Percentiles rank a stretch among this genome's conserved stretches.
Conservation (phyloP, 441 rosid species). For the Croton setiger region DNA sequence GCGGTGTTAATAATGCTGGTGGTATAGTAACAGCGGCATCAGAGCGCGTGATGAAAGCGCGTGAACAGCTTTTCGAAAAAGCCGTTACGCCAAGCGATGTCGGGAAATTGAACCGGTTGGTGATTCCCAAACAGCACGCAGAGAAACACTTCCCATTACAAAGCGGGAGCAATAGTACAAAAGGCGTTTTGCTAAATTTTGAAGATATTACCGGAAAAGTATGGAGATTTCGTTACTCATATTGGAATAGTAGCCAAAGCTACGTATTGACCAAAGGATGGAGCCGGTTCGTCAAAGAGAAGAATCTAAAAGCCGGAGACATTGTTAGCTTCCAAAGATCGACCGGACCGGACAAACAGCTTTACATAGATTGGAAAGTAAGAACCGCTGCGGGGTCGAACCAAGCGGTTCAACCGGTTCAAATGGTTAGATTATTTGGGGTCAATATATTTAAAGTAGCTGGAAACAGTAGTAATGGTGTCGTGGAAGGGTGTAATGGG, state of each 20-base stretch:
- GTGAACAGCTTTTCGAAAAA: slow-evolving; percentile 78
- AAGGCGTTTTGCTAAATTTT: slow-evolving; percentile 68
- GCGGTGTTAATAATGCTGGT: background rate
- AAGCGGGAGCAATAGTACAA: slow-evolving; percentile 33
- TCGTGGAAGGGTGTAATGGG: slow-evolving; percentile 28
- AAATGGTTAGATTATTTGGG: slow-evolving; percentile 71
- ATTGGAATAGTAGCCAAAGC: slow-evolving; percentile 97
- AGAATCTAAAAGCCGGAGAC: slow-evolving; percentile 78
- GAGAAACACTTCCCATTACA: slow-evolving; percentile 83
- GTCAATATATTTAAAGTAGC: slow-evolving; percentile 64
- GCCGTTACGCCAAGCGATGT: slow-evolving; percentile 92
- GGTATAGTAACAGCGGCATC: background rate
- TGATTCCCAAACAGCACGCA: slow-evolving; percentile 89
- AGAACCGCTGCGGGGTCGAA: slow-evolving; percentile 33
- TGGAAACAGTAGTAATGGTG: slow-evolving; percentile 22
- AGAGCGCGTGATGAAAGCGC: slow-evolving; percentile 31
- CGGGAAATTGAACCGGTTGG: slow-evolving; percentile 90
- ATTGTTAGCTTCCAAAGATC: slow-evolving; percentile 73
- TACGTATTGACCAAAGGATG: slow-evolving; percentile 96
- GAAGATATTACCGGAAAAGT: slow-evolving; percentile 81
- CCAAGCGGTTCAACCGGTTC: slow-evolving; percentile 31
- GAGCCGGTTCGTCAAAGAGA: slow-evolving; percentile 96
- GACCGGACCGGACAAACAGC: slow-evolving; percentile 60
- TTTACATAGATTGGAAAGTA: slow-evolving; percentile 58
- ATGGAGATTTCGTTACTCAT: slow-evolving; percentile 93